These are phyloP conservation scores for Phaseolus coccineus DNA, from an alignment of 331 rosid species.

Conservation along the genomic window DNA sequence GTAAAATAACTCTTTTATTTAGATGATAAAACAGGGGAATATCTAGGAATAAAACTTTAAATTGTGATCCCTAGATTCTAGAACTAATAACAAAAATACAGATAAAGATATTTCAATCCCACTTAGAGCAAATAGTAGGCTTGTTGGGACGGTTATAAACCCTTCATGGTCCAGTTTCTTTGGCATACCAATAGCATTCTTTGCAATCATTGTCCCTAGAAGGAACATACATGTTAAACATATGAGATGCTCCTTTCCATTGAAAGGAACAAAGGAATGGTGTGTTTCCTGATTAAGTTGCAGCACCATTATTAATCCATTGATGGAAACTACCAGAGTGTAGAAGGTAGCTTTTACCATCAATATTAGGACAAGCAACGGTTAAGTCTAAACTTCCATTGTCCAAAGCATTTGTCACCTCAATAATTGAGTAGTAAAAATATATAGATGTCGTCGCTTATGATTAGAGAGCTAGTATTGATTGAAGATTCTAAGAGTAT, in stretches of 20 bases:
- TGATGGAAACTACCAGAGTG: neutral
- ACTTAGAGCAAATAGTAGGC: neutral
- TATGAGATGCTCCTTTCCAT: neutral
- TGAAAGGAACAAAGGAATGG: neutral
- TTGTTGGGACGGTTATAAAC: neutral
- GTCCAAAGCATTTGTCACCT: neutral
- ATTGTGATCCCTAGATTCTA: too few species aligned
- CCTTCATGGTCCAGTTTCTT: neutral
- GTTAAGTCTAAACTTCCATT: slow-evolving; percentile 1
- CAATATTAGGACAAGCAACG: neutral
- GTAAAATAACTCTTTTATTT: too few species aligned
- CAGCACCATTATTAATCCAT: neutral
- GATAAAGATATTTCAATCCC: neutral
- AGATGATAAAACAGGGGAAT: too few species aligned
- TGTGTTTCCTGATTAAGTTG: accelerated
- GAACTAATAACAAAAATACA: too few species aligned
- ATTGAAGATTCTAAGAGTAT: too few species aligned
- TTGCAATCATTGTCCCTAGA: neutral
- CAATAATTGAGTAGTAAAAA: neutral
- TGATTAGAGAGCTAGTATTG: too few species aligned
- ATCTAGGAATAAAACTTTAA: too few species aligned
- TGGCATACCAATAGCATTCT: neutral
- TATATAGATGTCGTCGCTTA: too few species aligned
- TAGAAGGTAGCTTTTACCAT: neutral
- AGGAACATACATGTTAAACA: neutral